A percentile compares a stretch with the other conserved stretches of the same genome.
Conservation (phyloP, 1,284 basidiomycete genomes). For the Rhizoctonia solani region DNA sequence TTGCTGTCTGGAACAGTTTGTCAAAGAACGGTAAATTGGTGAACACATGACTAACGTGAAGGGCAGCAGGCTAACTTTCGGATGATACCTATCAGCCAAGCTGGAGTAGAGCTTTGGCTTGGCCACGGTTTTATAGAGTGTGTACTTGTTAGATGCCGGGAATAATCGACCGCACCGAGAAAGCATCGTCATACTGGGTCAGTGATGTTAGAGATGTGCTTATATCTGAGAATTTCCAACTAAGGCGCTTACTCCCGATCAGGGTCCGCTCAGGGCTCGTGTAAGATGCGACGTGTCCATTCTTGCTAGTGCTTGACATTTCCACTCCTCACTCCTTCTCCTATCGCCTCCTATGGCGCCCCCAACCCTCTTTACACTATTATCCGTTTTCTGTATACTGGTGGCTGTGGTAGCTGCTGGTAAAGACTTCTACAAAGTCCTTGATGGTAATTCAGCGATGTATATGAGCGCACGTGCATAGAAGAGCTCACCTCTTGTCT, state of each 20-base stretch:
- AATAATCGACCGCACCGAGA: neutral
- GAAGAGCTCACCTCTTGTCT: neutral
- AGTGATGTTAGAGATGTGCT: neutral
- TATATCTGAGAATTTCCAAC: neutral
- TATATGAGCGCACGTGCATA: neutral
- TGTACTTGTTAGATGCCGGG: neutral
- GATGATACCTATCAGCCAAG: constrained; percentile 4
- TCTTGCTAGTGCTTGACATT: constrained; percentile 16
- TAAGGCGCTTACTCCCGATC: neutral
- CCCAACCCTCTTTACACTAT: constrained; percentile 11
- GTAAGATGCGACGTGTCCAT: constrained; percentile 32
- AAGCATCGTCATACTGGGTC: neutral
- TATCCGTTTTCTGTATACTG: constrained; percentile 26
- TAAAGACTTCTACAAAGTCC: constrained; percentile 72
- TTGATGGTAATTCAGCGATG: constrained; percentile 59
- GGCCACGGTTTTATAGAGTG: neutral
- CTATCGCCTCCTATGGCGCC: constrained; percentile 16
- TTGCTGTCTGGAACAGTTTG: neutral
- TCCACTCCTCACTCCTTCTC: neutral
- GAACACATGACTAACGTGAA: constrained; percentile 19
- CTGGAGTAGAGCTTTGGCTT: neutral
- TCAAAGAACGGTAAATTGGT: neutral
- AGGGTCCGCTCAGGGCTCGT: constrained; percentile 32
- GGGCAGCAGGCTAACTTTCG: constrained; percentile 30
- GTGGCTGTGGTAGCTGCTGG: constrained; percentile 46